Evolutionary conservation across 441 rosid genomes (phyloP).

Genomic region (Sinapis alba): DNA sequence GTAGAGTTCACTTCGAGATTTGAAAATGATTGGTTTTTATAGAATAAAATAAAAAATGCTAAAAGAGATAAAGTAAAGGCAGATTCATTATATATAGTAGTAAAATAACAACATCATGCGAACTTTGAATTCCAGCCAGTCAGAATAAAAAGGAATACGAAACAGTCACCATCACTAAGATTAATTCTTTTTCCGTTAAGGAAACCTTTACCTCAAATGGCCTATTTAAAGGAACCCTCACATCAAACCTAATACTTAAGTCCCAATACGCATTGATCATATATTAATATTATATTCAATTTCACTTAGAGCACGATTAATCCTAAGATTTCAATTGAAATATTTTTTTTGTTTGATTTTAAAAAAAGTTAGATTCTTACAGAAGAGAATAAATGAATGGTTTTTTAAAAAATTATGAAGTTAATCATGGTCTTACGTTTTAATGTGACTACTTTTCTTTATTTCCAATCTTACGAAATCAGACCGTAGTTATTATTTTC

Average conservation of each 20-base stretch:
- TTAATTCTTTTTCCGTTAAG: constrained; percentile 34
- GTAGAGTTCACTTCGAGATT: neutral
- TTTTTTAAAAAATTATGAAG: no score
- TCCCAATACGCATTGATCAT: no score
- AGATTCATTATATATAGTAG: neutral
- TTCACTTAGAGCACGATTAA: no score
- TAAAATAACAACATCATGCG: constrained; percentile 4
- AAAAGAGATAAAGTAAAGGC: neutral
- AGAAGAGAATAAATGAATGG: no score
- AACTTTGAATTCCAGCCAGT: constrained; percentile 34
- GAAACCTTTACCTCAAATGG: constrained; percentile 35
- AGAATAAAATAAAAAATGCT: neutral
- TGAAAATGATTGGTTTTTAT: neutral
- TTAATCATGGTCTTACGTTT: no score
- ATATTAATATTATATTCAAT: no score
- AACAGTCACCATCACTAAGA: constrained; percentile 29
- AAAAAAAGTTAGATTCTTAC: no score
- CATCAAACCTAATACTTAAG: neutral
- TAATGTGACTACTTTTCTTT: neutral
- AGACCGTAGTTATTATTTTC: neutral
- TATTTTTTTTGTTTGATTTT: no score
- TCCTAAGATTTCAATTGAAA: no score
- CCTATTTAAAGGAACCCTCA: constrained; percentile 18
- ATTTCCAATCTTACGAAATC: neutral
- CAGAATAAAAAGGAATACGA: constrained; percentile 3